Conservation (phyloP, 2,329 filamentous ascomycete genomes). For the Rhynchosporium agropyri region DNA sequence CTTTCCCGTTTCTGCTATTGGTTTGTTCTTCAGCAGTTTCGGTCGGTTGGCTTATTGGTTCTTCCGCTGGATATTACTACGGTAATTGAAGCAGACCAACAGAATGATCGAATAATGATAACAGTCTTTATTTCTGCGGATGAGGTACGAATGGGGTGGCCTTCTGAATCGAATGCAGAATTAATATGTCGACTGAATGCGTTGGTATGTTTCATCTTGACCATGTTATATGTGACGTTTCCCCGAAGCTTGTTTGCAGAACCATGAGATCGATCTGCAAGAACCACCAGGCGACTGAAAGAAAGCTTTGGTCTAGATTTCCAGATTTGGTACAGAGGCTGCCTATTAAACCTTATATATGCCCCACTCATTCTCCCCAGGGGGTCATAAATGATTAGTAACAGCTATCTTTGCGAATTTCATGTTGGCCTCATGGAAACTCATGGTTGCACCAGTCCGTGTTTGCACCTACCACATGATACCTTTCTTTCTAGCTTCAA, state of each 20-base stretch:
- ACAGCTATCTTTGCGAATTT: background rate
- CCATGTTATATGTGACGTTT: background rate
- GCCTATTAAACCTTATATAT: slow-evolving; percentile 7
- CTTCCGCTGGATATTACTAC: slow-evolving; percentile 18
- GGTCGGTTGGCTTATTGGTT: background rate
- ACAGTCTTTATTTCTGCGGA: slow-evolving; percentile 14
- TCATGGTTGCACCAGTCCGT: background rate
- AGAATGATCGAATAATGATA: slow-evolving; percentile 8
- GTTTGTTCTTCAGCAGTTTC: slow-evolving; percentile 8
- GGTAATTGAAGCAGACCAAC: slow-evolving; percentile 11
- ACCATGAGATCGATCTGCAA: slow-evolving; percentile 1
- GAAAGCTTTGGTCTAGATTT: background rate
- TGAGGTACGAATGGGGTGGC: background rate
- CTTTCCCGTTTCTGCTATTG: slow-evolving; percentile 18
- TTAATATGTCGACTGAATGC: background rate
- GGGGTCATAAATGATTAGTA: too few species aligned
- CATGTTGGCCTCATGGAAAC: too few species aligned
- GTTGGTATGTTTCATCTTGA: background rate
- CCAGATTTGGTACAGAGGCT: background rate
- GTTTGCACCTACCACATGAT: background rate
- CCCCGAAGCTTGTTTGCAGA: background rate
- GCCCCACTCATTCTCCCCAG: background rate
- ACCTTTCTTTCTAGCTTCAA: background rate
- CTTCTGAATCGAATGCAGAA: slow-evolving; percentile 14
- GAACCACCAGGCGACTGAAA: background rate